Evolutionary conservation across 441 rosid genomes (phyloP), one percentile per base, ranked within the genome.

Genomic region (Breynia disticha): DNA sequence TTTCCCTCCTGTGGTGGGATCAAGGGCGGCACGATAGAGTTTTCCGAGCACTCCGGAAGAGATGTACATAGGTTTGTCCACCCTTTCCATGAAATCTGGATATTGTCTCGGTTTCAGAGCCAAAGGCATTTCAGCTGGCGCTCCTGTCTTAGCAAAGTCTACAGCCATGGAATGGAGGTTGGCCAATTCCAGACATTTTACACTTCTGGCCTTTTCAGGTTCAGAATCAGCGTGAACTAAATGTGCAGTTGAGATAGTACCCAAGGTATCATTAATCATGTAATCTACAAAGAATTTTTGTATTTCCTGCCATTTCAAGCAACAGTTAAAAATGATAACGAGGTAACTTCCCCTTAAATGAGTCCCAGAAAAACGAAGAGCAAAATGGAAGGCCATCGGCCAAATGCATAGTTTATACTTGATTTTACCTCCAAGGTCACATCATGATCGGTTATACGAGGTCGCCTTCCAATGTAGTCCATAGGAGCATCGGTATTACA

Each of bases 71-170:
- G 77, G 67, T 57, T 79, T 86, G 51, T 76, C 86, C 12, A 22
- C 49, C 41, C 98, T 79, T 74, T 81, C 94, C 81, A 91, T 76
- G 77, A 91, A 88, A 72, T 91, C 98, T 10, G 97, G 97, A 68
- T 77, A 91, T 50, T 79, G 87, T 65, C 55, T 84, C 2, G 97
- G 98, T 70, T 81, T 91, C 64, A 88, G 73, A 42, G 59, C 59
- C 63, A 53, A 64, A 4, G 95, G 94, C 98, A 86, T 87, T 80
- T 86, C 91, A 21, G 95, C 96, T 1, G 96, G 94, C 11, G 89
- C 94, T 37, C 98, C 96, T 0, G 89, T 88, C 72, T 91, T 91
- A 0, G 95, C 95, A 71, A 88, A 91, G 72, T 91, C 98, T 15
- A 91, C 98, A 22, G 95, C 95, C 68, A 85, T 79, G 15, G 96